A percentile compares a stretch with the other conserved stretches of the same genome.
phyloP scores from a whole-genome alignment of 176 grass and related monocot species.

The Ensete glaucum region DNA sequence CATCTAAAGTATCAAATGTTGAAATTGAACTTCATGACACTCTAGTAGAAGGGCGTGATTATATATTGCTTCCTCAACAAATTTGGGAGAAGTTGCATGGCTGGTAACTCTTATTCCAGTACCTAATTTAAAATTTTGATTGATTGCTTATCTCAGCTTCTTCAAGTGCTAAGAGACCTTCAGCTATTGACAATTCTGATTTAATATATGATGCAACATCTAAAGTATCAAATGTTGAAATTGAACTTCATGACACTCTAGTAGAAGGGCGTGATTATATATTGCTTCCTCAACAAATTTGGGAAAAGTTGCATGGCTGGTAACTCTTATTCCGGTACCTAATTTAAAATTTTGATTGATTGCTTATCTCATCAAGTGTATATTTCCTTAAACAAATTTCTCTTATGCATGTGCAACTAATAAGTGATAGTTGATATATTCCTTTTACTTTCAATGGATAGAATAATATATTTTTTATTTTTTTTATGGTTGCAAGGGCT shows the following conservation, averaged over 20 bases:
- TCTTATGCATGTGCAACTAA: background rate
- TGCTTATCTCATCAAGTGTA: background rate
- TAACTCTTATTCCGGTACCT: constrained; percentile 27
- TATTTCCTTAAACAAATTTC: too few relatives aligned
- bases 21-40: constrained; percentile 90
- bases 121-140: background rate
- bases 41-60: constrained; percentile 88
- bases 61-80: constrained; percentile 85
- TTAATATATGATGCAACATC: constrained; percentile 66
- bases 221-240: constrained; percentile 77
- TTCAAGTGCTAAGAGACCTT: constrained; percentile 44
- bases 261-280: constrained; percentile 97
- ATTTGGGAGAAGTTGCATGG: constrained; percentile 83
- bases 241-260: constrained; percentile 84
- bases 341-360: background rate
- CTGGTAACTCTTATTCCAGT: constrained; percentile 48
- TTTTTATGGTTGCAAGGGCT: background rate
- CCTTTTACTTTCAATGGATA: background rate
- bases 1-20: constrained; percentile 71
- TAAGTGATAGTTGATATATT: background rate
- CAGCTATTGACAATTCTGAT: constrained; percentile 85
- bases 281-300: constrained; percentile 81
- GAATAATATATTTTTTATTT: background rate
- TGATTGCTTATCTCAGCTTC: background rate
- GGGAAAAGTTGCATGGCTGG: constrained; percentile 84